Evolutionary conservation across 768 basidiomycete species (phyloP).

Genomic region (Hygrophoropsis aurantiaca): DNA sequence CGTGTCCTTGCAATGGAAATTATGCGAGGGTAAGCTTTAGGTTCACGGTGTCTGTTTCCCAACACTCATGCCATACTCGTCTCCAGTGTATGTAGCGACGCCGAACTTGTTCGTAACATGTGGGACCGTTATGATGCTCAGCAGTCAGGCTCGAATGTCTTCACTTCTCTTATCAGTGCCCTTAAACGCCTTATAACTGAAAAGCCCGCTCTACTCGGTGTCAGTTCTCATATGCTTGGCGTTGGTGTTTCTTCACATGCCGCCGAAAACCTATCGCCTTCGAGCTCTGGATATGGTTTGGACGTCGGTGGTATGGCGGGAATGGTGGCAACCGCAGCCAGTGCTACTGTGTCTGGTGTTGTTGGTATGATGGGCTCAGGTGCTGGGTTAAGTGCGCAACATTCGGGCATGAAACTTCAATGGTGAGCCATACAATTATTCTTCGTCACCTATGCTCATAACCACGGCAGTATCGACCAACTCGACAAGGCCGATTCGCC

Average conservation of each 20-base stretch:
- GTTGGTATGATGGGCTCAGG: slow-evolving; percentile 81
- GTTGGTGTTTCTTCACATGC: slow-evolving; percentile 54
- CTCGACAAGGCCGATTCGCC: slow-evolving; percentile 97
- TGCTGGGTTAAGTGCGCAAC: slow-evolving; percentile 68
- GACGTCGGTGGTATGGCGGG: slow-evolving; percentile 74
- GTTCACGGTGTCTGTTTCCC: background rate
- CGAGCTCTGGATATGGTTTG: slow-evolving; percentile 47
- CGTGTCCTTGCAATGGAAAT: slow-evolving; percentile 91
- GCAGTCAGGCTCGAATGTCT: slow-evolving; percentile 64
- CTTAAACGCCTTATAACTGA: slow-evolving; percentile 87
- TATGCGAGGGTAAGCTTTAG: slow-evolving; percentile 66
- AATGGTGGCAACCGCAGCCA: slow-evolving; percentile 81
- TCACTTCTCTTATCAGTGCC: slow-evolving; percentile 75
- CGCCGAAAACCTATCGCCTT: slow-evolving; percentile 17
- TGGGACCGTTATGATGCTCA: slow-evolving; percentile 76
- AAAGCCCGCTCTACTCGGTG: slow-evolving; percentile 82
- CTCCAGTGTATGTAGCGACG: slow-evolving; percentile 71
- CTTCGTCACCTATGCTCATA: background rate
- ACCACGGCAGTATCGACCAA: slow-evolving; percentile 80
- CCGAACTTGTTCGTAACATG: slow-evolving; percentile 73
- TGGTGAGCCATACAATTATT: slow-evolving; percentile 53
- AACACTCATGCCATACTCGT: too few species aligned
- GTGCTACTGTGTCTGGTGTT: slow-evolving; percentile 79
- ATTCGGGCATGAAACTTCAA: slow-evolving; percentile 84
- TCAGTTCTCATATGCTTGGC: slow-evolving; percentile 78